Base-by-base conservation (phyloP, 257 asterid species). In the Jasminum sambac region DNA sequence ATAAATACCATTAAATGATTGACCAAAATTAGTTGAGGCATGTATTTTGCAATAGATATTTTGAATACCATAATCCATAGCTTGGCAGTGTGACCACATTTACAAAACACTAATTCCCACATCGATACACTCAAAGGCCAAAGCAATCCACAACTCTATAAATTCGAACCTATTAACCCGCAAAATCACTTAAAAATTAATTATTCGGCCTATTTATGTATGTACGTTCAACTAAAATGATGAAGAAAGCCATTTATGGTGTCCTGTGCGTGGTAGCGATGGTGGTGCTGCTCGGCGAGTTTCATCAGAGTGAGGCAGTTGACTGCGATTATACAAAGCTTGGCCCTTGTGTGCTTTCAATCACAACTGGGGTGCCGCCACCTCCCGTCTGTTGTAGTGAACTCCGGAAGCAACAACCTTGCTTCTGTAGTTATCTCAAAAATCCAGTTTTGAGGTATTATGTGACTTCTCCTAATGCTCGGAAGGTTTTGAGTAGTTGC, bases 271-370 rank as follows among this genome's bases (percentile, higher is more conserved):
- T 55, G 2, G 62, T 55, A 30, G 58, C 43, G 66, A 17, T 69
- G 66, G 66, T 58, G 66, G 12, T 52, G n/a, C 21, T 52, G n/a
- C 66, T 60, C 26, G 25, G 57, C 41, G 66, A 41, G 19, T 6
- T 69, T 55, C 50, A 21, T 12, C 17, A 8, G 39, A 57, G 25
- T 24, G 74, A 69, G 19, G 67, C 74, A 1, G 67, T 39, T 19
- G 41, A 26, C 19, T 69, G 74, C 74, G 19, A 39, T 11, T 30
- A 58, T 8, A 16, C 74, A 12, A 57, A 69, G 40, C 67, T 69
- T n/a, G 40, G 30, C 12, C 66, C 73, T 0, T 69, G 73, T 8
- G 12, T 14, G 21, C 0, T 25, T 19, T 66, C 73, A 6, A 58
- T 69, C 66, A 21, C 26, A 2, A 57, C 67, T 12, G 66, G 57